A percentile compares a stretch with the other conserved stretches of the same genome.
Conservation (phyloP, 805 yeast species). For the Starmerella ratchasimensis region DNA sequence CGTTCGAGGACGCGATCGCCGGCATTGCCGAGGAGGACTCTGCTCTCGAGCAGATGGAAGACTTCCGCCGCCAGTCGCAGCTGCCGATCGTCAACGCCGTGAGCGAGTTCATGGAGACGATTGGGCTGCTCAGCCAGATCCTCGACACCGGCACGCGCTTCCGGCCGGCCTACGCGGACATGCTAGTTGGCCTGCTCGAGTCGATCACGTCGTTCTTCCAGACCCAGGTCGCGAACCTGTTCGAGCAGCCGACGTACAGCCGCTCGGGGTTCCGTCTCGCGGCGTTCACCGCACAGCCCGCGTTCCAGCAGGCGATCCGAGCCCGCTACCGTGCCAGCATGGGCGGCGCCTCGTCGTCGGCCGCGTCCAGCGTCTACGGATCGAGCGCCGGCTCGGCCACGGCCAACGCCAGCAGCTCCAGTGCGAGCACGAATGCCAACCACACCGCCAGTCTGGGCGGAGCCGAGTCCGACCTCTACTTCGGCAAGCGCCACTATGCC, state of each 20-base stretch:
- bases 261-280: not conserved
- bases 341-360: no score
- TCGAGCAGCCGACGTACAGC: not conserved
- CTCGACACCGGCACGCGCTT: slow-evolving; percentile 49
- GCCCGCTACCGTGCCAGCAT: not conserved
- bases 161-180: slow-evolving; percentile 39
- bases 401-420: not conserved
- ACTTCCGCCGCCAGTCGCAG: slow-evolving; percentile 23
- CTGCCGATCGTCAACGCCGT: slow-evolving; percentile 31
- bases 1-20: slow-evolving; percentile 40
- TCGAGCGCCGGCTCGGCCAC: not conserved
- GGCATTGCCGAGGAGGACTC: slow-evolving; percentile 32
- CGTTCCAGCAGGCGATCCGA: not conserved
- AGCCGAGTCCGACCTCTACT: slow-evolving; percentile 20
- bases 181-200: slow-evolving; percentile 23
- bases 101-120: slow-evolving; percentile 34
- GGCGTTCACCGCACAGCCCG: slow-evolving; percentile 1
- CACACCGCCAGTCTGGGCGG: slow-evolving; percentile 7
- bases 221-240: not conserved
- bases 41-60: slow-evolving; percentile 27
- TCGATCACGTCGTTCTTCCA: slow-evolving; percentile 12
- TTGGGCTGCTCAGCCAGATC: slow-evolving; percentile 36
- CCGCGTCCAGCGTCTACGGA: no score
- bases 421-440: not conserved
- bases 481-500: slow-evolving; percentile 15